Percentiles rank a stretch among this genome's conserved stretches.
These are phyloP conservation scores for Diophrys sp. DNA, from an alignment of 73 alveolate species.

Conservation along the genomic window DNA sequence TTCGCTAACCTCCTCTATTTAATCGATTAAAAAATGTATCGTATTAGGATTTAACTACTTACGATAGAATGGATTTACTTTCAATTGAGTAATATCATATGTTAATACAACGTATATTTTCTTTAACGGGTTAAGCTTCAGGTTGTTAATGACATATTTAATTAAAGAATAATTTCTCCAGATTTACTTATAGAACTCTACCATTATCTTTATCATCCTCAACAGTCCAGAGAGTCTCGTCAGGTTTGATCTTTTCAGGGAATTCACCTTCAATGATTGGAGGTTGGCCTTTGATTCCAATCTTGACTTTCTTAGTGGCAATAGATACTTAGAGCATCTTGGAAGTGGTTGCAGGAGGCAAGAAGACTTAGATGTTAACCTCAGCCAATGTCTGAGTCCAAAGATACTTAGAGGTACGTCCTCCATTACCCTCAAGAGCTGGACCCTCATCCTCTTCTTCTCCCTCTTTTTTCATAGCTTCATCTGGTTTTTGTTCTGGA, in stretches of 20 bases:
- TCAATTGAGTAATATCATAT: too few relatives aligned
- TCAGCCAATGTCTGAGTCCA: constrained; percentile 94
- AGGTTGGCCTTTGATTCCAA: constrained; percentile 74
- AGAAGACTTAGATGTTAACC: constrained; percentile 77
- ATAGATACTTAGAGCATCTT: constrained; percentile 72
- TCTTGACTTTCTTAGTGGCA: constrained; percentile 54
- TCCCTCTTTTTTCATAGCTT: constrained; percentile 62
- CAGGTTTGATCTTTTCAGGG: constrained; percentile 78
- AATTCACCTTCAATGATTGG: constrained; percentile 74
- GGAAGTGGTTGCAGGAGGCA: constrained; percentile 67
- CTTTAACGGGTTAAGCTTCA: too few relatives aligned
- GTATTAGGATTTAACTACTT: too few relatives aligned
- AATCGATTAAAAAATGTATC: too few relatives aligned
- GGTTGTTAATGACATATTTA: too few relatives aligned
- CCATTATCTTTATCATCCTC: constrained; percentile 73
- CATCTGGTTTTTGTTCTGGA: constrained; percentile 38
- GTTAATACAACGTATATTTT: too few relatives aligned
- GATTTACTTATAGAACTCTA: constrained; percentile 61
- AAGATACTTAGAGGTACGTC: constrained; percentile 82
- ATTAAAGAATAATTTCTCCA: too few relatives aligned
- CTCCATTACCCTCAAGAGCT: constrained; percentile 93
- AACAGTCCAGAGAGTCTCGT: constrained; percentile 85
- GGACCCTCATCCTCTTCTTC: constrained; percentile 73
- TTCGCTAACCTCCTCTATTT: too few relatives aligned
- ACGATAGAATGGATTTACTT: too few relatives aligned